These are phyloP conservation scores for Crassisporium funariophilum DNA, from an alignment of 768 basidiomycete species.

Conservation along the genomic window DNA sequence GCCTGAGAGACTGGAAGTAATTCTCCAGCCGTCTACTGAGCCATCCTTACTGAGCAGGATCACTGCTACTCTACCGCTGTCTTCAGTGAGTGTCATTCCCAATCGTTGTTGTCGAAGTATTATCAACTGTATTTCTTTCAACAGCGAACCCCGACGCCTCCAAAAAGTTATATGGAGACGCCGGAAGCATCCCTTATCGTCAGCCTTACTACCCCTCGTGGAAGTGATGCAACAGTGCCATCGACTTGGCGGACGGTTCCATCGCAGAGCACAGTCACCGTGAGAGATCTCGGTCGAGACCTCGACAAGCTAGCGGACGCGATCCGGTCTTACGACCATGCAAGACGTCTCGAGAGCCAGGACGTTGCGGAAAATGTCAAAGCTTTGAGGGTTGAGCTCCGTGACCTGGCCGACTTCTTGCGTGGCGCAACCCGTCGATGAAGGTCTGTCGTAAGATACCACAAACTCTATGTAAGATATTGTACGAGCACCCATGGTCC, in stretches of 20 bases:
- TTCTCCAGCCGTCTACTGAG: not conserved
- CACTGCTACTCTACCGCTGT: too few relatives aligned
- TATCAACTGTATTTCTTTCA: constrained; percentile 2
- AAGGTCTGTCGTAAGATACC: too few relatives aligned
- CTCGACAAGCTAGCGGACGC: constrained; percentile 57
- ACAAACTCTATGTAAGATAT: too few relatives aligned
- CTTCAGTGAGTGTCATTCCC: constrained; percentile 41
- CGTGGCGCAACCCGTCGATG: constrained; percentile 39
- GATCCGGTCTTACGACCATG: constrained; percentile 53
- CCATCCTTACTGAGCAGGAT: constrained; percentile 47
- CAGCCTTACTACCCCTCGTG: constrained; percentile 42
- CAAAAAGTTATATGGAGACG: constrained; percentile 23
- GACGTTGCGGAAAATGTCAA: constrained; percentile 69
- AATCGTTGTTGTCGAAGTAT: too few relatives aligned
- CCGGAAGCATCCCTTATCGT: constrained; percentile 41
- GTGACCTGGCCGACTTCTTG: constrained; percentile 59
- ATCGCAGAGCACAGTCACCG: constrained; percentile 45
- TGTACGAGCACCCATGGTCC: constrained; percentile 5
- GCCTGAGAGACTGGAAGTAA: constrained; percentile 7
- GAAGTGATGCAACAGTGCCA: constrained; percentile 36
- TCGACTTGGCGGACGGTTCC: constrained; percentile 34
- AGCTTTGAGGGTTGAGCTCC: constrained; percentile 69
- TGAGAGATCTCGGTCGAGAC: constrained; percentile 52
- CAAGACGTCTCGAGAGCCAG: constrained; percentile 62
- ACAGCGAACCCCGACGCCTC: constrained; percentile 18